Conservation (phyloP, 192 early-diverging fungal genomes). For the Coemansia sp. region DNA sequence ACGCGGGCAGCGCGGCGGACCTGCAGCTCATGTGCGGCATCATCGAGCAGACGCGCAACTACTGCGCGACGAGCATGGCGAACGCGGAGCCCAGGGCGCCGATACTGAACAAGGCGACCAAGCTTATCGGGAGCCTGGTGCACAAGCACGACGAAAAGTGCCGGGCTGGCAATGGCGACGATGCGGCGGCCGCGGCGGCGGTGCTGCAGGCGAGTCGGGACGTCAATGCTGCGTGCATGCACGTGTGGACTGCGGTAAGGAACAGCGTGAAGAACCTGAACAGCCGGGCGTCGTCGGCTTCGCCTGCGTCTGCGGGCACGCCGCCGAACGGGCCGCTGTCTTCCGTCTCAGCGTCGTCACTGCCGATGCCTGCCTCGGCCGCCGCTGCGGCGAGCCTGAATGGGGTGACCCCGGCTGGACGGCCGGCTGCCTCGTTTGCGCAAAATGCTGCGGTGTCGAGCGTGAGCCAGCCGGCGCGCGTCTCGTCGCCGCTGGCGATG, state of each 20-base stretch:
- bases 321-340: too few species aligned
- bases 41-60: constrained; percentile 6
- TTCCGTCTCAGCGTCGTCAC: too few species aligned
- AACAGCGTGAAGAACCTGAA: not conserved
- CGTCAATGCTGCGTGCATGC: not conserved
- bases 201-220: not conserved
- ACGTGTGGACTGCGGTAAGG: not conserved
- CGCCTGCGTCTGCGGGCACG: too few species aligned
- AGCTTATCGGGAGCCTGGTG: not conserved
- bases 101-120: not conserved
- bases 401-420: too few species aligned
- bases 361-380: too few species aligned
- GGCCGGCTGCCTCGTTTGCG: too few species aligned
- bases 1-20: too few species aligned
- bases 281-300: not conserved
- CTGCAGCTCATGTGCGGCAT: not conserved
- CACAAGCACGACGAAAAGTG: not conserved
- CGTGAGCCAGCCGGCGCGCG: too few species aligned
- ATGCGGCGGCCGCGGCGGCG: not conserved
- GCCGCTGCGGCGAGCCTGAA: too few species aligned
- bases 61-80: not conserved
- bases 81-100: not conserved
- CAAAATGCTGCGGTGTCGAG: not conserved
- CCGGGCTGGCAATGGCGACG: too few species aligned
- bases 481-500: too few species aligned